Evolutionary conservation across 2,329 filamentous ascomycete genomes (phyloP).

Genomic region (Colletotrichum shisoi): DNA sequence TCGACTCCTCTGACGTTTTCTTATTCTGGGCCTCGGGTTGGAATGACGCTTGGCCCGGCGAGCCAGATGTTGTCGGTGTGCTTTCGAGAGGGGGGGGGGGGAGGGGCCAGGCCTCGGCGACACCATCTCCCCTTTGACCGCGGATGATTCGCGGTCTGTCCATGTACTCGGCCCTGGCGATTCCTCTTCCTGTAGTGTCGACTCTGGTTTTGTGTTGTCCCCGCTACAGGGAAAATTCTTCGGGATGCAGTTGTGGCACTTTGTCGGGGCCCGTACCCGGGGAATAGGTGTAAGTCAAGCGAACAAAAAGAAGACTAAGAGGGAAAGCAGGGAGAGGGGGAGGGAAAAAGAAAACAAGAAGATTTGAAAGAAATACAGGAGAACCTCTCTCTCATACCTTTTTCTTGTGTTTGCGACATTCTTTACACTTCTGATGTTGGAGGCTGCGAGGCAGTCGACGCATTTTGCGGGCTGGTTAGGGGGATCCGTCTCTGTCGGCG

Average conservation of each 20-base stretch:
- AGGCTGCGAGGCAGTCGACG: conserved; percentile 3
- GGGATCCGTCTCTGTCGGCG: background rate
- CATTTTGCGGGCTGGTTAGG: background rate
- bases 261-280: background rate
- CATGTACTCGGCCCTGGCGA: background rate
- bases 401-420: background rate
- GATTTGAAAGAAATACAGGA: too few relatives aligned
- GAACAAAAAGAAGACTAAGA: background rate
- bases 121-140: background rate
- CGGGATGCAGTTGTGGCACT: background rate
- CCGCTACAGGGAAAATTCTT: background rate
- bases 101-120: background rate
- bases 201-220: background rate
- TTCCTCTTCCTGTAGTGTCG: background rate
- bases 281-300: background rate
- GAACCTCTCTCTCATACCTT: background rate
- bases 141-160: background rate
- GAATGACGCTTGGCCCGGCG: too few relatives aligned
- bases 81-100: background rate
- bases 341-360: too few relatives aligned
- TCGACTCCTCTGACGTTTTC: background rate
- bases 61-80: background rate
- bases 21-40: background rate
- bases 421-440: conserved; percentile 10
- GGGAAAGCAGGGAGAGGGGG: too few relatives aligned